Evolutionary conservation across 768 basidiomycete genomes (phyloP), one percentile per base, ranked within the genome.

Genomic region (Grammothele lineata): DNA sequence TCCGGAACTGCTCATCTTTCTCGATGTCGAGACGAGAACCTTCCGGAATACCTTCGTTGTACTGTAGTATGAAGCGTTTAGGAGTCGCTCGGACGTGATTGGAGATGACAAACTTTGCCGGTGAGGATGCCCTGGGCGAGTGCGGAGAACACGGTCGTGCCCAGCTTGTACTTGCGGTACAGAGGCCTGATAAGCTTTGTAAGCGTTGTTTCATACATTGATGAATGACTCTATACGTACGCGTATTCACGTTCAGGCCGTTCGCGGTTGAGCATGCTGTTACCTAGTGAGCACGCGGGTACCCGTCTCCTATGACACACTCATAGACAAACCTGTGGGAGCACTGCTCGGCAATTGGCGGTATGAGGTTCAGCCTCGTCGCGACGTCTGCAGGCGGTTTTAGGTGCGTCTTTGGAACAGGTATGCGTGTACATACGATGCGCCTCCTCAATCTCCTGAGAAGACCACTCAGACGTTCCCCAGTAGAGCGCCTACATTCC

Each of bases 211-310:
- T 8, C 8, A 4, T 30, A 19, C 17, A 37, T 23, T 12, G 40
- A 30, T 11, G 14, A 18, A 21, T 8, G 3, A 24, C 11, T 15
- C 7, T 3, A 59, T n/a, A n/a, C 72, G 43, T 55, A 80, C 75
- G 66, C 71, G 65, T 85, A 89, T 71, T 92, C 87, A 53, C 77
- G 76, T 67, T 92, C 90, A n/a, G 87, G 80, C 10, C 81, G 74
- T 48, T 90, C 84, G n/a, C 88, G 80, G 62, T 83, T 75, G 63
- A 91, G 75, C 79, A 89, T 78, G 58, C 80, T 85, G n/a, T n/a
- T n/a, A n/a, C n/a, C n/a, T n/a, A 61, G 62, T 62, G 19, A 35
- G 21, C 7, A 17, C 14, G 15, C 9, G 35, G 19, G 25, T 40
- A 17, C n/a, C n/a, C n/a, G n/a, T n/a, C n/a, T n/a, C n/a, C n/a